Base-by-base conservation (phyloP, 345 rosid genomes). In the Syzygium aqueum region DNA sequence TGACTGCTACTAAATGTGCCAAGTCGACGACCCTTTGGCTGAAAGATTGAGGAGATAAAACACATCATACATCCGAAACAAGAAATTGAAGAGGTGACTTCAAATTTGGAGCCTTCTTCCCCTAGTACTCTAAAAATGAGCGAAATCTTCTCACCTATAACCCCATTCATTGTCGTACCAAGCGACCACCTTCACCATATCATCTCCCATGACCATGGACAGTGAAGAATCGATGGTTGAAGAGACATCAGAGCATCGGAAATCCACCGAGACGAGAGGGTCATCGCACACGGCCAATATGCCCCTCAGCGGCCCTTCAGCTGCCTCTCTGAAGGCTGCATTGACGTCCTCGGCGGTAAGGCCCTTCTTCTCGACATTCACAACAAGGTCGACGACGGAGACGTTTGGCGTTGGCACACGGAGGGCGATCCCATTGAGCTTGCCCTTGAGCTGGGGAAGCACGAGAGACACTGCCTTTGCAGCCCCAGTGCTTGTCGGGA, bases 141-240 rank as follows among this genome's bases (percentile, higher is more conserved):
- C 6, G 11, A 56, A 57, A 21, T 13, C 25, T 77, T 19, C 92
- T 89, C 85, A 97, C 98, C 98, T 95, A 94, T 97, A 97, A 27
- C 99, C 98, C 99, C 99, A 96, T 90, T 97, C 98, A 51, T 97
- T 97, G 95, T 97, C 99, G 87, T 97, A 96, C 99, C 99, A 97
- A 30, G 98, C 99, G 0, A 97, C 98, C 21, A 97, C 99, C 95
- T 97, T 97, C 37, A 97, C 94, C 99, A 97, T 96, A 88, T 96
- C 99, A 50, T 97, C 99, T 84, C 98, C 99, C 99, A 97, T 97
- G 88, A 96, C 98, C 98, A 97, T 96, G 23, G 98, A 96, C 87
- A 97, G 87, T 13, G 99, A 97, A 84, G 99, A 95, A 90, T 96
- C 99, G 59, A 97, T 95, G 90, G 98, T 95, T 51, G 98, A 90